Percentiles rank a stretch among this genome's conserved stretches.
phyloP scores from a whole-genome alignment of 306 rosid species.

The Glycine soja region DNA sequence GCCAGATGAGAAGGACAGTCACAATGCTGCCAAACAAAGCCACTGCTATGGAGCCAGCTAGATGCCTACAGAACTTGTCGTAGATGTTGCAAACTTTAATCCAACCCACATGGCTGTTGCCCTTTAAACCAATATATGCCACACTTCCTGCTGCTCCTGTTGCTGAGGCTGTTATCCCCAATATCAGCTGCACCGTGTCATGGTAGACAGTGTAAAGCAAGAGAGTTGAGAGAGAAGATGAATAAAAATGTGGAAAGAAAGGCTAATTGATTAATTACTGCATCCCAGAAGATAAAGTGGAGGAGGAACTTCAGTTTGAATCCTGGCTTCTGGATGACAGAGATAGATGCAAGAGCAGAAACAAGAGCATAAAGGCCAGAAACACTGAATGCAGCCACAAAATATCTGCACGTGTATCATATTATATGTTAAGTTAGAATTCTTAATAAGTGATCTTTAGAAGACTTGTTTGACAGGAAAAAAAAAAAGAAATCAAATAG shows the following conservation, averaged over 20 bases:
- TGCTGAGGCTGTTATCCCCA: conserved; percentile 80
- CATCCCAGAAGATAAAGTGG: conserved; percentile 64
- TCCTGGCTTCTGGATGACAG: conserved; percentile 60
- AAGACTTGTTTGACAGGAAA: background rate
- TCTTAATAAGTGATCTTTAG: background rate
- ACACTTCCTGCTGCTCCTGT: conserved; percentile 74
- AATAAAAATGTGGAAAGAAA: conserved; percentile 31
- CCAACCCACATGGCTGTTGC: conserved; percentile 67
- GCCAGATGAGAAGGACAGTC: conserved; percentile 68
- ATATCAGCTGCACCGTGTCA: conserved; percentile 60
- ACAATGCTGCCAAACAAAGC: conserved; percentile 69
- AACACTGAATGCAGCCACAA: conserved; percentile 69
- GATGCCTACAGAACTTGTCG: conserved; percentile 71
- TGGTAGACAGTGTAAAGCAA: conserved; percentile 1
- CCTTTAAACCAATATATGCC: conserved; percentile 78
- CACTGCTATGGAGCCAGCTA: conserved; percentile 63
- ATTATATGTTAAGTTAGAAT: conserved; percentile 26
- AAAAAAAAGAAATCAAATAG: background rate
- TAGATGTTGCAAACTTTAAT: conserved; percentile 59
- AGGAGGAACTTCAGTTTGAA: conserved; percentile 58
- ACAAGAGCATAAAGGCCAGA: conserved; percentile 67
- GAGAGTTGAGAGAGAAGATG: conserved; percentile 9
- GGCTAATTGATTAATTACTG: conserved; percentile 50
- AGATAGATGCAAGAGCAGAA: conserved; percentile 63
- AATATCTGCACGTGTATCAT: conserved; percentile 63